phyloP scores from a whole-genome alignment of 345 rosid genomes.

The Leavenworthia alabamica region DNA sequence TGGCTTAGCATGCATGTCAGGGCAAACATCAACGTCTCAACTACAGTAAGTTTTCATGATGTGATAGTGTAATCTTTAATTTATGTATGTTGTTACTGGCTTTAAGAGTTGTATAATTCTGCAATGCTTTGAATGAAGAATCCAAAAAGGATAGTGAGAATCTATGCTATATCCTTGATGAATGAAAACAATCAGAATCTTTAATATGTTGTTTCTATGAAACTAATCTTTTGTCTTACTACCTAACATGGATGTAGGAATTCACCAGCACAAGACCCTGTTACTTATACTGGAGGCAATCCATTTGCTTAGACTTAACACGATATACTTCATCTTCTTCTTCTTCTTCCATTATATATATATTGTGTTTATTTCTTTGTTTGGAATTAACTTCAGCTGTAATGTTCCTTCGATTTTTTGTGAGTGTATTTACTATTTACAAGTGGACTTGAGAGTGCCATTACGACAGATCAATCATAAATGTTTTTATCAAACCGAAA shows the following conservation, averaged over 20 bases:
- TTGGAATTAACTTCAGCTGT: conserved; percentile 4
- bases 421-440: conserved; percentile 20
- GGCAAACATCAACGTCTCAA: conserved; percentile 53
- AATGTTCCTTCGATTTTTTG: conserved; percentile 2
- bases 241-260: conserved; percentile 37
- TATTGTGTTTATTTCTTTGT: conserved; percentile 4
- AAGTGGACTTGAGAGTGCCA: conserved; percentile 2
- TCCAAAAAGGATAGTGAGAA: not conserved
- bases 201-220: not conserved
- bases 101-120: too few relatives aligned
- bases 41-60: conserved; percentile 54
- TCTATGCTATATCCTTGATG: not conserved
- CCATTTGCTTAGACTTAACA: conserved; percentile 75
- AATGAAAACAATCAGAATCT: not conserved
- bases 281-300: conserved; percentile 78
- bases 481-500: too few relatives aligned
- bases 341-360: not conserved
- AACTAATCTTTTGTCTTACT: not conserved
- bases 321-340: too few relatives aligned
- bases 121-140: too few relatives aligned
- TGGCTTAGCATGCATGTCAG: conserved; percentile 59
- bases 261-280: conserved; percentile 58
- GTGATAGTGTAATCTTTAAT: not conserved
- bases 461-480: too few relatives aligned
- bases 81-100: not conserved